Conservation (phyloP, 495 filamentous ascomycete species). For the Pyrenula massariospora region DNA sequence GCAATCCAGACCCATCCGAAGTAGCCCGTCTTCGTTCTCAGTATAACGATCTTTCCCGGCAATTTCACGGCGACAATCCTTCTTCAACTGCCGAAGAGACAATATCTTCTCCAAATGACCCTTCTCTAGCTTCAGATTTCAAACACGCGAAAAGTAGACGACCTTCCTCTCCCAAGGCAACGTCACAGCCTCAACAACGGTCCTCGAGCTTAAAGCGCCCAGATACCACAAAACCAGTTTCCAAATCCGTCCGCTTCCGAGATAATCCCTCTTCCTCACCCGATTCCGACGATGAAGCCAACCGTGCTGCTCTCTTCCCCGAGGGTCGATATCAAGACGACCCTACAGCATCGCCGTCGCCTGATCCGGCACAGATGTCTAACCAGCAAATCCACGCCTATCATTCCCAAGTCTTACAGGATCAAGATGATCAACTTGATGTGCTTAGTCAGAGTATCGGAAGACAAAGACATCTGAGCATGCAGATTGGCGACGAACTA, state of each 20-base stretch:
- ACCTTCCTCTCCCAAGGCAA: background rate
- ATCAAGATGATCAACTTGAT: slow-evolving; percentile 93
- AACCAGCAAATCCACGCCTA: slow-evolving; percentile 85
- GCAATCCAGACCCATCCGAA: slow-evolving; percentile 48
- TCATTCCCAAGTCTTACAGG: slow-evolving; percentile 62
- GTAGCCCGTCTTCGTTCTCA: slow-evolving; percentile 39
- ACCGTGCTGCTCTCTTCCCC: slow-evolving; percentile 51
- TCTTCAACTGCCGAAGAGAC: slow-evolving; percentile 26
- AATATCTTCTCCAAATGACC: slow-evolving; percentile 53
- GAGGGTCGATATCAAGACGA: slow-evolving; percentile 41
- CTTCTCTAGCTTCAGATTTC: slow-evolving; percentile 54
- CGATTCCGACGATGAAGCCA: slow-evolving; percentile 30
- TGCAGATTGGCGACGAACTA: slow-evolving; percentile 93
- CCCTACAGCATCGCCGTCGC: slow-evolving; percentile 38
- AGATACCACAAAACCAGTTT: slow-evolving; percentile 32
- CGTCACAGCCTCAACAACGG: background rate
- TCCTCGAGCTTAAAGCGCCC: slow-evolving; percentile 32
- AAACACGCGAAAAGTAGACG: slow-evolving; percentile 38
- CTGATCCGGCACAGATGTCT: slow-evolving; percentile 54
- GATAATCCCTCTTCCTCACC: slow-evolving; percentile 45
- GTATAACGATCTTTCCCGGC: slow-evolving; percentile 44
- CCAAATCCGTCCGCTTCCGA: slow-evolving; percentile 87
- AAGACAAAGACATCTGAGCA: slow-evolving; percentile 85
- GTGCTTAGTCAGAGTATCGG: slow-evolving; percentile 71
- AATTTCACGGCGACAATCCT: slow-evolving; percentile 49